phyloP scores from a whole-genome alignment of 2,329 filamentous ascomycete species.

The Arthroderma sp. region DNA sequence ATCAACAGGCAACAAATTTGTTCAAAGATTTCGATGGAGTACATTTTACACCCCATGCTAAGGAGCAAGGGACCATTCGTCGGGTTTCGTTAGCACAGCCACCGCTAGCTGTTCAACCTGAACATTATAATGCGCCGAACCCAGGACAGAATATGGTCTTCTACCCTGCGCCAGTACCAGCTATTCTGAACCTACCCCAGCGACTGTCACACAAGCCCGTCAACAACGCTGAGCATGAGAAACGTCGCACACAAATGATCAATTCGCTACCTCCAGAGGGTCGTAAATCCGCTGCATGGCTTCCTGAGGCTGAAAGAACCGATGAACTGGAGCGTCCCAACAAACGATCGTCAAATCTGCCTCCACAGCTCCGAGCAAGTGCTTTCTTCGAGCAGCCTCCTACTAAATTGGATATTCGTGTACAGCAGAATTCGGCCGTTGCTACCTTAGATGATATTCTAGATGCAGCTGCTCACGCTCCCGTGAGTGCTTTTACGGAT shows the following conservation, averaged over 20 bases:
- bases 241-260: slow-evolving; percentile 60
- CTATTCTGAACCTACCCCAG: slow-evolving; percentile 83
- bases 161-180: slow-evolving; percentile 88
- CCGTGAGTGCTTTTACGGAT: slow-evolving; percentile 82
- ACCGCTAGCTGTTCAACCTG: slow-evolving; percentile 26
- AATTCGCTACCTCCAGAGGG: slow-evolving; percentile 46
- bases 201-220: slow-evolving; percentile 65
- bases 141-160: slow-evolving; percentile 75
- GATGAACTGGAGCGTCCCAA: slow-evolving; percentile 10
- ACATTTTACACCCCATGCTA: slow-evolving; percentile 26
- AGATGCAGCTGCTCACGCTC: slow-evolving; percentile 74
- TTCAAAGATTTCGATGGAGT: slow-evolving; percentile 40
- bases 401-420: slow-evolving; percentile 40
- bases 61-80: slow-evolving; percentile 15
- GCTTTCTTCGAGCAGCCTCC: slow-evolving; percentile 70
- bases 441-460: slow-evolving; percentile 83
- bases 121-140: slow-evolving; percentile 26
- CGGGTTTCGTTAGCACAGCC: slow-evolving; percentile 27
- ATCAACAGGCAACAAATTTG: slow-evolving; percentile 29
- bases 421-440: slow-evolving; percentile 67
- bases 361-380: slow-evolving; percentile 78
- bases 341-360: slow-evolving; percentile 40
- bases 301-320: slow-evolving; percentile 18
- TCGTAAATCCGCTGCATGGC: slow-evolving; percentile 39
- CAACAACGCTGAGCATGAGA: slow-evolving; percentile 45